phyloP scores from a whole-genome alignment of 192 early-diverging fungal genomes.

The Backusella australiensis region DNA sequence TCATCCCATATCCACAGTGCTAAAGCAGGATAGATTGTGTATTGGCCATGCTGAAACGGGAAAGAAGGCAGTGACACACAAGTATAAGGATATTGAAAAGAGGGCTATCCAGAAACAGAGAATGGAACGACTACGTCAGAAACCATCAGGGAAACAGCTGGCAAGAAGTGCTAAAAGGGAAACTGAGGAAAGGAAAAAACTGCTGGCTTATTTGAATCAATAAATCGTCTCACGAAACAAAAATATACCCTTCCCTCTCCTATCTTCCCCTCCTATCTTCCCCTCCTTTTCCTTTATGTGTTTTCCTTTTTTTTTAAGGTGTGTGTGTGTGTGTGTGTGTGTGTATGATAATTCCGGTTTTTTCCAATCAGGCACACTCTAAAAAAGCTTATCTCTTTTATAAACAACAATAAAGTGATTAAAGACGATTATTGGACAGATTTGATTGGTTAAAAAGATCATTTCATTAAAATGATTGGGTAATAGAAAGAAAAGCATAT shows the following conservation, averaged over 20 bases:
- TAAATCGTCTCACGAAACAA: background rate
- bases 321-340: no score
- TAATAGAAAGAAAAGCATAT: background rate
- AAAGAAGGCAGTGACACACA: slow-evolving; percentile 20
- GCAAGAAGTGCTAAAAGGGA: background rate
- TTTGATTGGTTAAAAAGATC: background rate
- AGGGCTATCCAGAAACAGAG: background rate
- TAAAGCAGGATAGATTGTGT: slow-evolving; percentile 47
- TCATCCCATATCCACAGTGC: slow-evolving; percentile 40
- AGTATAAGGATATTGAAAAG: background rate
- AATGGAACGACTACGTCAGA: background rate
- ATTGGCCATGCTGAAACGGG: slow-evolving; percentile 31
- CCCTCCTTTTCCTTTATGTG: no score
- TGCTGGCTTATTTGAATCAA: background rate
- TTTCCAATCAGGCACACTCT: background rate
- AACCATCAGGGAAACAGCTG: background rate
- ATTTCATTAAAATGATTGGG: background rate
- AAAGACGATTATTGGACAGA: background rate
- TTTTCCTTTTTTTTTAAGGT: background rate
- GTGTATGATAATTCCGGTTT: background rate
- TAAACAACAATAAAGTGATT: background rate
- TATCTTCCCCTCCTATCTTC: no score
- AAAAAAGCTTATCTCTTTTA: background rate
- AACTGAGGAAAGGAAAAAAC: background rate
- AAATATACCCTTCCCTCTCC: background rate